Conservation (phyloP, 495 filamentous ascomycete genomes). For the Hyphodiscus hymeniophilus region DNA sequence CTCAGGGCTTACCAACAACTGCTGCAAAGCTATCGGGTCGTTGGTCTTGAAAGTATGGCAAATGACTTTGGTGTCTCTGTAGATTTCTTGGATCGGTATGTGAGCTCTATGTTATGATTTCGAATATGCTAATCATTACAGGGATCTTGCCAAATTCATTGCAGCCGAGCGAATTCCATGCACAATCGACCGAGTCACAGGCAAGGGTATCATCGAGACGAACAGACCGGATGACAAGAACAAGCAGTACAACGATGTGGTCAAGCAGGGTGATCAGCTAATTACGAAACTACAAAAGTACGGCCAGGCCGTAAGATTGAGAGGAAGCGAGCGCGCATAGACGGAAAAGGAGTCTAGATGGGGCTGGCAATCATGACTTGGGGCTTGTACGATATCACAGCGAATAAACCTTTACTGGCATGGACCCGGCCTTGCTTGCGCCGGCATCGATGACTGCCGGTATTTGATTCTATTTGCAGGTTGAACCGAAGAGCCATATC, state of each 20-base stretch:
- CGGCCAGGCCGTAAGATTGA: constrained; percentile 86
- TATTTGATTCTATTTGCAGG: no score
- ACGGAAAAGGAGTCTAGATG: not conserved
- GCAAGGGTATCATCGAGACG: constrained; percentile 92
- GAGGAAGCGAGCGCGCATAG: constrained; percentile 82
- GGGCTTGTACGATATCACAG: constrained; percentile 19
- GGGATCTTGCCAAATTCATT: constrained; percentile 95
- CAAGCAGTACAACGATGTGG: constrained; percentile 95
- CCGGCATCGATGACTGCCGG: no score
- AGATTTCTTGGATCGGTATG: constrained; percentile 88
- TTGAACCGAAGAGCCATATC: no score
- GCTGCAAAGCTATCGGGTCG: constrained; percentile 95
- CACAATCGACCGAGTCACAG: constrained; percentile 86
- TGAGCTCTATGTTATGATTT: constrained; percentile 1
- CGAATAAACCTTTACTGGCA: no score
- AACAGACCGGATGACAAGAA: constrained; percentile 97
- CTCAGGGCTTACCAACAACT: constrained; percentile 92
- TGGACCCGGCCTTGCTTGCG: no score
- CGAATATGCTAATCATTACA: constrained; percentile 28
- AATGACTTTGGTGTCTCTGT: constrained; percentile 92
- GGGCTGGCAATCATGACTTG: constrained; percentile 1
- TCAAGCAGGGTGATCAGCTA: constrained; percentile 91
- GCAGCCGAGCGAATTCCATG: constrained; percentile 88
- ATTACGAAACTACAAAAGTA: constrained; percentile 99
- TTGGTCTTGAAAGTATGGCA: constrained; percentile 91